Percentiles rank a stretch among this genome's conserved stretches.
Evolutionary conservation across 257 asterid genomes (phyloP).

Genomic region (Primulina eburnea): DNA sequence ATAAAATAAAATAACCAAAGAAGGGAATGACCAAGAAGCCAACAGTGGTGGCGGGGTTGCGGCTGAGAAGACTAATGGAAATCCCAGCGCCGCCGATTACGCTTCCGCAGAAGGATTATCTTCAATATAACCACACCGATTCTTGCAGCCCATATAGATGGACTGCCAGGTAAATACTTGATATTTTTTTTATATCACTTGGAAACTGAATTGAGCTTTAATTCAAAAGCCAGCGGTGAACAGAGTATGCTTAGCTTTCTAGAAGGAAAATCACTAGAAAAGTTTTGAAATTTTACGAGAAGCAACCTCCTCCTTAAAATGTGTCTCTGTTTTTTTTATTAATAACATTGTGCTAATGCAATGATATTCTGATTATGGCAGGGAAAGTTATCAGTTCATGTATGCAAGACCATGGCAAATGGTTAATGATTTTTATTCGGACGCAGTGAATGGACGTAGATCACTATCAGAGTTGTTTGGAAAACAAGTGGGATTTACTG

Average conservation of each 20-base stretch:
- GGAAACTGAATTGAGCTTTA: background rate
- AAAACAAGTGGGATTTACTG: slow-evolving; percentile 53
- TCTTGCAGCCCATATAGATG: slow-evolving; percentile 63
- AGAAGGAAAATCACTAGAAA: background rate
- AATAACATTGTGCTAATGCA: slow-evolving; percentile 7
- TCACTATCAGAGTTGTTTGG: slow-evolving; percentile 50
- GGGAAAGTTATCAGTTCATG: slow-evolving; percentile 92
- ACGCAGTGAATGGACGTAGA: slow-evolving; percentile 58
- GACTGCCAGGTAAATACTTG: slow-evolving; percentile 50
- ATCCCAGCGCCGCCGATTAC: slow-evolving; percentile 25
- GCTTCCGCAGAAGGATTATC: slow-evolving; percentile 34
- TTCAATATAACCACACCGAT: slow-evolving; percentile 65
- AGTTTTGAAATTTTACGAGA: background rate
- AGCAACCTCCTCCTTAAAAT: background rate
- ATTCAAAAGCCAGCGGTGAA: background rate
- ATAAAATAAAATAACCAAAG: too few species aligned
- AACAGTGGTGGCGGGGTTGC: slow-evolving; percentile 33
- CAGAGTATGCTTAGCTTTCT: background rate
- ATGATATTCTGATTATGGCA: slow-evolving; percentile 31
- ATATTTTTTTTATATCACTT: background rate
- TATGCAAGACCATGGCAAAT: slow-evolving; percentile 68
- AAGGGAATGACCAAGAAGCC: slow-evolving; percentile 34
- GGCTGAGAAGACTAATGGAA: slow-evolving; percentile 52
- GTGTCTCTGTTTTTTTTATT: background rate
- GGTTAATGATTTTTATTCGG: slow-evolving; percentile 62